A percentile compares a stretch with the other conserved stretches of the same genome.
These are phyloP conservation scores for Allantophomopsis lycopodina DNA, from an alignment of 2,329 filamentous ascomycete species.

Conservation along the genomic window DNA sequence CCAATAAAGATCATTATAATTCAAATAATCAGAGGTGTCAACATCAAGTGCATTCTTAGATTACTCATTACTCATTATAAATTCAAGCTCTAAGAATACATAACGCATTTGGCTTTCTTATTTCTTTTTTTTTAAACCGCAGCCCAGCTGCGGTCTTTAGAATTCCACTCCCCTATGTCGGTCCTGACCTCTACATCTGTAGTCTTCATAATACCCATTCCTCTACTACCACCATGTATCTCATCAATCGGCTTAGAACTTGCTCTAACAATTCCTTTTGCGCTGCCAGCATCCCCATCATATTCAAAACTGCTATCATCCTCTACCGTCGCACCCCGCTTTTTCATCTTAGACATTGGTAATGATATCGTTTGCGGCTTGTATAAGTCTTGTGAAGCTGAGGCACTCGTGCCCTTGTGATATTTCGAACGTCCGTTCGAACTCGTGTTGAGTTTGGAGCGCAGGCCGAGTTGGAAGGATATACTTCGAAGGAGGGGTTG, in stretches of 20 bases:
- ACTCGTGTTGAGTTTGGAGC: background rate
- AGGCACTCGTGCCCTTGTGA: background rate
- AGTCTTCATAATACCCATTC: background rate
- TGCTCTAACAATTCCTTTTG: background rate
- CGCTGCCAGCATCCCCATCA: background rate
- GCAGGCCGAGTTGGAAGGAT: constrained; percentile 14
- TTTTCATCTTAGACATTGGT: background rate
- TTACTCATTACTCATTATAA: no score
- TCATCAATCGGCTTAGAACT: background rate
- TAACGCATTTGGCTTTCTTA: no score
- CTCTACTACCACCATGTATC: background rate
- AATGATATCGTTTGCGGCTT: background rate
- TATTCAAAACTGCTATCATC: background rate
- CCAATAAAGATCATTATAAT: no score
- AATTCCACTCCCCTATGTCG: background rate
- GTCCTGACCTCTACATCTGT: background rate
- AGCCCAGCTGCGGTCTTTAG: no score
- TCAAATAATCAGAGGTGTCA: no score
- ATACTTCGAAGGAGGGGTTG: constrained; percentile 23
- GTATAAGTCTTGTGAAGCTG: background rate
- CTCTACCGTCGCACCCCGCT: background rate
- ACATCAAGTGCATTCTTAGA: no score
- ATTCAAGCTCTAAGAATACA: no score
- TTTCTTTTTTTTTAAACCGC: no score
- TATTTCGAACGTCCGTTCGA: background rate